phyloP scores from a whole-genome alignment of 108 stramenopile species.

The Discostella stelligeroides region DNA sequence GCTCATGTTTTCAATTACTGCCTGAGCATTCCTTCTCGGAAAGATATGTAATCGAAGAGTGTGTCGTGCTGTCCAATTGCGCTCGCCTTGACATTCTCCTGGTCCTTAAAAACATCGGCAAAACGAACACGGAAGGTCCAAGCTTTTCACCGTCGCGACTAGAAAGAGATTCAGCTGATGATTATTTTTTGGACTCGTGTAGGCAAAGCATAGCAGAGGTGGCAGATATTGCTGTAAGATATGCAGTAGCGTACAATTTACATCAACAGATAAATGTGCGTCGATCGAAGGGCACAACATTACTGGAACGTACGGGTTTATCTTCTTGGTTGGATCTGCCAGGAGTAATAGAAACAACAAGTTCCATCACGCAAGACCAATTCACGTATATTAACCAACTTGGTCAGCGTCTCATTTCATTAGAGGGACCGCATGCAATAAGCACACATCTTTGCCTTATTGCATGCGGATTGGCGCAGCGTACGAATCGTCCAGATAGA shows the following conservation, averaged over 20 bases:
- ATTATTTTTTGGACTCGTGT: neutral
- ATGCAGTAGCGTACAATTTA: conserved; percentile 38
- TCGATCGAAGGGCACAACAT: conserved; percentile 23
- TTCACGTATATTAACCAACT: conserved; percentile 17
- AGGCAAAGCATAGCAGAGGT: neutral
- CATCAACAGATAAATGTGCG: conserved; percentile 26
- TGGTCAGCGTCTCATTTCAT: conserved; percentile 18
- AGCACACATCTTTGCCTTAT: conserved; percentile 55
- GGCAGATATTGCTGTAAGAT: conserved; percentile 27
- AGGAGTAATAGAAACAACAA: conserved; percentile 18
- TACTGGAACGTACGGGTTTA: conserved; percentile 36
- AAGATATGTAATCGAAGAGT: conserved; percentile 51
- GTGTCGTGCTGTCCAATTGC: conserved; percentile 75
- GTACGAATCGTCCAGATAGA: conserved; percentile 70
- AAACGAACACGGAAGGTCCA: too few relatives aligned
- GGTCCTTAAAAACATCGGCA: conserved; percentile 11
- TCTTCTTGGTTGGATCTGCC: conserved; percentile 53
- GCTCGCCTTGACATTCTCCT: conserved; percentile 71
- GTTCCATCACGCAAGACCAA: conserved; percentile 4
- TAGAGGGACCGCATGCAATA: conserved; percentile 31
- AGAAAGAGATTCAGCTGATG: too few relatives aligned
- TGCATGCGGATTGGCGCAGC: conserved; percentile 65
- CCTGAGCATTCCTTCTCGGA: neutral
- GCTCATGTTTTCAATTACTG: neutral
- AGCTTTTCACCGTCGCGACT: too few relatives aligned